Conservation (phyloP, 495 filamentous ascomycete genomes). For the Lineolata rhizophorae region DNA sequence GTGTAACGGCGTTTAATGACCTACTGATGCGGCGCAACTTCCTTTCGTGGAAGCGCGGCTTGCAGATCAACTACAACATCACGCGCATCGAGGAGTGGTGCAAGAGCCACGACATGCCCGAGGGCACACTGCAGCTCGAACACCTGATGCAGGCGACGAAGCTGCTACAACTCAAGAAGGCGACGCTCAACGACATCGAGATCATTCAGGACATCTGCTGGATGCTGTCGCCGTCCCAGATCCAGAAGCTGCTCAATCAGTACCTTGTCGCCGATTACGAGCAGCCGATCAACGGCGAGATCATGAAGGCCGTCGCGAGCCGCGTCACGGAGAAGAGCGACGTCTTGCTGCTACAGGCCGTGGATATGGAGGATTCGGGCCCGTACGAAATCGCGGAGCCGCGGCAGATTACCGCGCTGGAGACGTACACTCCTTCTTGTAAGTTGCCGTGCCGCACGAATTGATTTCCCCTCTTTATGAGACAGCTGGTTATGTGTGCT, state of each 20-base stretch:
- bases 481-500: too few relatives aligned
- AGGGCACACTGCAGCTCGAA: conserved; percentile 91
- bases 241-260: conserved; percentile 96
- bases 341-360: conserved; percentile 72
- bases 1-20: conserved; percentile 98
- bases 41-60: conserved; percentile 95
- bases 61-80: conserved; percentile 99
- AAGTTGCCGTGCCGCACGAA: conserved; percentile 21
- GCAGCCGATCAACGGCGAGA: conserved; percentile 97
- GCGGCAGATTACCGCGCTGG: conserved; percentile 80
- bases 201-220: conserved; percentile 99
- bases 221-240: conserved; percentile 99
- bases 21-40: conserved; percentile 95
- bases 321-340: conserved; percentile 97
- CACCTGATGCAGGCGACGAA: conserved; percentile 99
- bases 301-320: conserved; percentile 98
- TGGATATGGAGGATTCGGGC: conserved; percentile 99
- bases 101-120: conserved; percentile 99
- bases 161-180: conserved; percentile 95
- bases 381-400: conserved; percentile 98
- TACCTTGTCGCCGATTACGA: conserved; percentile 98
- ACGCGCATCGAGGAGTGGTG: conserved; percentile 99
- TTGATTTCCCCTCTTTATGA: too few relatives aligned
- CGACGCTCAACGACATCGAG: conserved; percentile 95
- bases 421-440: conserved; percentile 96